These are phyloP conservation scores for Phytophthora multivora DNA, from an alignment of 352 stramenopile species.

Conservation along the genomic window DNA sequence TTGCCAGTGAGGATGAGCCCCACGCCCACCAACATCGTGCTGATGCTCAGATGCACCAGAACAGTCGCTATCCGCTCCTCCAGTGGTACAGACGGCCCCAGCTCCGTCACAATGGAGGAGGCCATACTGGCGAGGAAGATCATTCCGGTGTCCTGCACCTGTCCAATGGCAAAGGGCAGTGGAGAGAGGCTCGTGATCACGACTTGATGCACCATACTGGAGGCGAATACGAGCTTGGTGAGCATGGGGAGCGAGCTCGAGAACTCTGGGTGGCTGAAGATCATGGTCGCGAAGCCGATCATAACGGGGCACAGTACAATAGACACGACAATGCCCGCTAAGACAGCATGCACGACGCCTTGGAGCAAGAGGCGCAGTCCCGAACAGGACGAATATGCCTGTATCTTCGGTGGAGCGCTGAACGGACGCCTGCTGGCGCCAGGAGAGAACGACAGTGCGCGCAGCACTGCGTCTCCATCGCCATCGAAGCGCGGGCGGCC, in stretches of 20 bases:
- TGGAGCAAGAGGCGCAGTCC: conserved; percentile 33
- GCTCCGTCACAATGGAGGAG: conserved; percentile 84
- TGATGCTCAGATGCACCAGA: conserved; percentile 92
- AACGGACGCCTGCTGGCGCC: neutral
- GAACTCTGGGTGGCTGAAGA: conserved; percentile 88
- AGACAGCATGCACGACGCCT: conserved; percentile 56
- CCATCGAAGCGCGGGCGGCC: conserved; percentile 43
- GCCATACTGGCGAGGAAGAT: conserved; percentile 97
- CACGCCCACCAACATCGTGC: conserved; percentile 90
- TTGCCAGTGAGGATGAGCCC: conserved; percentile 92
- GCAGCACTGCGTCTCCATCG: conserved; percentile 35
- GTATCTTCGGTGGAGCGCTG: neutral
- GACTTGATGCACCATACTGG: conserved; percentile 94
- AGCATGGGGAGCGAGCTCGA: conserved; percentile 56
- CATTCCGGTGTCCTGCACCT: conserved; percentile 96
- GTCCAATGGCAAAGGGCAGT: conserved; percentile 95
- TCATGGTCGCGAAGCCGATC: conserved; percentile 94
- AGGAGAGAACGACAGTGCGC: conserved; percentile 26
- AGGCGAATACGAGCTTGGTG: conserved; percentile 94
- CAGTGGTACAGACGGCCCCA: conserved; percentile 58
- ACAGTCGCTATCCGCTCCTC: conserved; percentile 87
- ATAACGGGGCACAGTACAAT: conserved; percentile 66
- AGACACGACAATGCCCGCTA: conserved; percentile 91
- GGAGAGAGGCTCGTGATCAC: conserved; percentile 91
- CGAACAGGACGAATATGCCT: neutral